These are phyloP conservation scores for Populus davidiana DNA, from an alignment of 345 rosid genomes.

Conservation along the genomic window DNA sequence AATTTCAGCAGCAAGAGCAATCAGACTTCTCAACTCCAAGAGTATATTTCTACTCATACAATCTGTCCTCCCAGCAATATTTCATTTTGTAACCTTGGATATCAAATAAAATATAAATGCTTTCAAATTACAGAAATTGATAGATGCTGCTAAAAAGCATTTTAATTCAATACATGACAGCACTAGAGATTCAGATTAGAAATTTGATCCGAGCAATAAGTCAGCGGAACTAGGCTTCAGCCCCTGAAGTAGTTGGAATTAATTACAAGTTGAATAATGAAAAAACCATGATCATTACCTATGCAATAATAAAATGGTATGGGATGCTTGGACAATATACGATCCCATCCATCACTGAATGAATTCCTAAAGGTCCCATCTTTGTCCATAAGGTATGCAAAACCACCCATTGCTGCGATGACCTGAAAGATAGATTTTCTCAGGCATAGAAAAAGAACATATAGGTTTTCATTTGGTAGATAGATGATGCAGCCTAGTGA, in stretches of 20 bases:
- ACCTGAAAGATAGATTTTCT: slow-evolving; percentile 35
- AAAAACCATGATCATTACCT: slow-evolving; percentile 40
- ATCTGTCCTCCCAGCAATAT: neutral
- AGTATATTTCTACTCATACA: neutral
- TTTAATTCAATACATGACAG: neutral
- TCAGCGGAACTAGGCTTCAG: neutral
- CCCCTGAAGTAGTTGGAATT: neutral
- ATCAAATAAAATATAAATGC: neutral
- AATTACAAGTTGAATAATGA: neutral
- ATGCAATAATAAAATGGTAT: slow-evolving; percentile 92
- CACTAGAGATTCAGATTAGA: neutral
- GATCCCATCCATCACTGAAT: slow-evolving; percentile 94
- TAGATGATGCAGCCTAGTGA: neutral
- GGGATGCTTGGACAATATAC: slow-evolving; percentile 82
- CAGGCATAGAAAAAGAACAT: neutral
- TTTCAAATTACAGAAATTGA: slow-evolving; percentile 9
- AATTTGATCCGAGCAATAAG: neutral
- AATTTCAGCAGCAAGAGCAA: neutral
- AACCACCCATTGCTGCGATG: slow-evolving; percentile 70
- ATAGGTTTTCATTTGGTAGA: neutral
- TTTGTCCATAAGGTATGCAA: slow-evolving; percentile 88
- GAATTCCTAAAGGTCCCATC: slow-evolving; percentile 90
- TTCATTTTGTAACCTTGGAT: neutral
- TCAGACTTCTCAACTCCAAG: neutral
- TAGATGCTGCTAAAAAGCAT: slow-evolving; percentile 8